Conservation (phyloP, 2,329 filamentous ascomycete species). For the Atkinsonella texensis region DNA sequence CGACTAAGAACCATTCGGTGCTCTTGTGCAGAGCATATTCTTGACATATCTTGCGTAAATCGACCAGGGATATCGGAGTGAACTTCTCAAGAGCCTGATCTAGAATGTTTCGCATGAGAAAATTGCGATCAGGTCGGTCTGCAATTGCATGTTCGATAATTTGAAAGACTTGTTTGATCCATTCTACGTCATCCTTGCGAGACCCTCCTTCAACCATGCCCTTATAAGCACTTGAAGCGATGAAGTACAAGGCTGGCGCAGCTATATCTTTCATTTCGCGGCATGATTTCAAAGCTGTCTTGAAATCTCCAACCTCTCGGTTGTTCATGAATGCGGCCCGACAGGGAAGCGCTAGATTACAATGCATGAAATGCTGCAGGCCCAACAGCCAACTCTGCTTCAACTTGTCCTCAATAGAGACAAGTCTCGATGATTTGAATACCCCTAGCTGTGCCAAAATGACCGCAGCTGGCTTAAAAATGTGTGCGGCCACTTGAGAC, state of each 20-base stretch:
- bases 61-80: conserved; percentile 25
- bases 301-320: conserved; percentile 28
- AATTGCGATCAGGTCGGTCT: conserved; percentile 13
- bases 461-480: conserved; percentile 26
- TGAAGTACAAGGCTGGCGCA: conserved; percentile 32
- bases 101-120: conserved; percentile 20
- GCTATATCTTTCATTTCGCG: conserved; percentile 22
- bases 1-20: conserved; percentile 32
- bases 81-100: conserved; percentile 17
- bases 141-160: conserved; percentile 18
- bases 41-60: conserved; percentile 30
- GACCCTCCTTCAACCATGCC: conserved; percentile 14
- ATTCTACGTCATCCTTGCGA: conserved; percentile 25
- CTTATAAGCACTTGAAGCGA: conserved; percentile 22
- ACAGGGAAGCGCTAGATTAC: conserved; percentile 39
- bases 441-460: conserved; percentile 30
- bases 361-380: conserved; percentile 36
- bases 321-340: conserved; percentile 33
- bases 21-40: conserved; percentile 25
- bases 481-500: conserved; percentile 33
- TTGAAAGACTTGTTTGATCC: conserved; percentile 25
- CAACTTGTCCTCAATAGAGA: conserved; percentile 10
- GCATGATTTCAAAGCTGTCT: conserved; percentile 28
- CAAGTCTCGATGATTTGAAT: conserved; percentile 11
- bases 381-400: conserved; percentile 30